Conservation (phyloP, 768 basidiomycete species). For the Roridomyces roridus region DNA sequence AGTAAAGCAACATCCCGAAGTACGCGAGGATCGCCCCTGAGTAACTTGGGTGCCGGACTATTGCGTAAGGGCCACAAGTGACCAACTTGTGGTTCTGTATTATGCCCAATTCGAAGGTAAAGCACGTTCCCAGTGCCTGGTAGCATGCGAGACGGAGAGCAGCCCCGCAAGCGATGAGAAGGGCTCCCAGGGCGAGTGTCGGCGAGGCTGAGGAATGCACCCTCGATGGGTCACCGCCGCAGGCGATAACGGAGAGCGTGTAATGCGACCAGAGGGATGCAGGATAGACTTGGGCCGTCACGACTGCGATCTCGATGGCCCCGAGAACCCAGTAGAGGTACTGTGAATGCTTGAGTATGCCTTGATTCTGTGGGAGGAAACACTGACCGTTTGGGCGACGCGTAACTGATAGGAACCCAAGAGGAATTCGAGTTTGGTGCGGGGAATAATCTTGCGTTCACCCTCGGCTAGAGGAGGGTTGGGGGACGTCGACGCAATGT, state of each 20-base stretch:
- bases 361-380: not conserved
- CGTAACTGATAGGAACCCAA: conserved; percentile 10
- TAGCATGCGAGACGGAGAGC: conserved; percentile 17
- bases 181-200: conserved; percentile 8
- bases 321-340: conserved; percentile 14
- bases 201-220: conserved; percentile 3
- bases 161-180: conserved; percentile 12
- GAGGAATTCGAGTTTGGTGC: conserved; percentile 12
- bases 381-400: conserved; percentile 9
- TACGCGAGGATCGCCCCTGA: conserved; percentile 32
- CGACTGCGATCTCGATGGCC: not conserved
- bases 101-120: conserved; percentile 23
- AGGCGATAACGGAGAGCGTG: not conserved
- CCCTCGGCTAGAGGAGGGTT: conserved; percentile 9
- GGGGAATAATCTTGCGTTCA: not conserved
- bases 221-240: conserved; percentile 1
- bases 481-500: conserved; percentile 19
- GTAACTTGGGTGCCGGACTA: conserved; percentile 43
- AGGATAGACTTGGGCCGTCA: not conserved
- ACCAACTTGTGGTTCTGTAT: conserved; percentile 26
- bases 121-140: conserved; percentile 14
- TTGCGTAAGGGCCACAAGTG: conserved; percentile 36
- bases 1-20: conserved; percentile 37
- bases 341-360: not conserved
- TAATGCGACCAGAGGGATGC: conserved; percentile 1